These are phyloP conservation scores for Phytophthora melonis DNA, from an alignment of 352 stramenopile genomes.

Conservation along the genomic window DNA sequence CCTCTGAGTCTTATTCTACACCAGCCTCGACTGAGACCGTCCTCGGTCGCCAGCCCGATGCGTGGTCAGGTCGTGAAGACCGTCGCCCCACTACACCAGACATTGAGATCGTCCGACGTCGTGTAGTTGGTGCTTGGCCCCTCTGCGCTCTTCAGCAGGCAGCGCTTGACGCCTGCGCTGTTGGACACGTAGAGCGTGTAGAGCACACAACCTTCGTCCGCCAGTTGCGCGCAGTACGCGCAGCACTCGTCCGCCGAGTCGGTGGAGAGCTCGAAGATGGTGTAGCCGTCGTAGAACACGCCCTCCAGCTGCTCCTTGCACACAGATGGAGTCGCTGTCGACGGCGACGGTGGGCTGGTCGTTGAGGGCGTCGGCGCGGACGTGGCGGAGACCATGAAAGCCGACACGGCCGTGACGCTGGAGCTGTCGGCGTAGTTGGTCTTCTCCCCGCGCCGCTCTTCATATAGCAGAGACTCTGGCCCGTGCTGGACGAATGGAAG, in stretches of 20 bases:
- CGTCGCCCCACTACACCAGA: too few species aligned
- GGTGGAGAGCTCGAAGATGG: constrained; percentile 34
- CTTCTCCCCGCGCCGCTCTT: constrained; percentile 40
- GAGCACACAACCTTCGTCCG: constrained; percentile 28
- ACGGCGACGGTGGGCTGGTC: constrained; percentile 19
- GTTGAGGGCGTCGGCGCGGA: constrained; percentile 15
- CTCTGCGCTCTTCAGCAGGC: constrained; percentile 32
- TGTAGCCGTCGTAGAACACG: constrained; percentile 38
- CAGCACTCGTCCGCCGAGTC: constrained; percentile 38
- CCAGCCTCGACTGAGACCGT: too few species aligned
- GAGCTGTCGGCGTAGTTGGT: constrained; percentile 50
- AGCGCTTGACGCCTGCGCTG: constrained; percentile 32
- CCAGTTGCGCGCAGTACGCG: constrained; percentile 32
- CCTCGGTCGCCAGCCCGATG: too few species aligned
- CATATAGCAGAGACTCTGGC: constrained; percentile 41
- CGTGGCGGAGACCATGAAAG: constrained; percentile 27
- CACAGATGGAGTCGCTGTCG: constrained; percentile 11
- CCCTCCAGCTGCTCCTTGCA: constrained; percentile 30
- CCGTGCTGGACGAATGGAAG: constrained; percentile 41
- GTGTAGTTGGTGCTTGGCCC: constrained; percentile 32
- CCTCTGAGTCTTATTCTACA: too few species aligned
- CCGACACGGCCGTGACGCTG: constrained; percentile 34
- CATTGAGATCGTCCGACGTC: constrained; percentile 27
- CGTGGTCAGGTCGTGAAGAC: too few species aligned
- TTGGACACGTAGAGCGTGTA: constrained; percentile 39